Percentiles rank a stretch among this genome's conserved stretches.
phyloP scores from a whole-genome alignment of 805 yeast genomes.

The Wickerhamiella hasegawae region DNA sequence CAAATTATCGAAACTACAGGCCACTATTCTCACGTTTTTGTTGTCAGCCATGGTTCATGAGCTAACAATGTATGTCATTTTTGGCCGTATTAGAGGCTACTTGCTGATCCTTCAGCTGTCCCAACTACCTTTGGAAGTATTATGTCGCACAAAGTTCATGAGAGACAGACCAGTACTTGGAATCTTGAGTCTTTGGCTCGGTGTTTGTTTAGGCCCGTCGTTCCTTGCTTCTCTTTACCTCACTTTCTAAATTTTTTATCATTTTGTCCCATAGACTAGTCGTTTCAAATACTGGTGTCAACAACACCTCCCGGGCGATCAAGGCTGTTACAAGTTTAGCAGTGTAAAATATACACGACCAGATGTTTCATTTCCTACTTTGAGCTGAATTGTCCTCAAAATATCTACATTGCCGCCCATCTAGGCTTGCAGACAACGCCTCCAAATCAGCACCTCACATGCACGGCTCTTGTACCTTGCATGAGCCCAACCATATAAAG shows the following conservation, averaged over 20 bases:
- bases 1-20: conserved; percentile 44
- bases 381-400: too few species aligned
- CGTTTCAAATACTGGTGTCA: too few species aligned
- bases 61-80: conserved; percentile 78
- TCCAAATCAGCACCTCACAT: too few species aligned
- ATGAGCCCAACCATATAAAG: too few species aligned
- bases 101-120: conserved; percentile 71
- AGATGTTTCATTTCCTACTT: too few species aligned
- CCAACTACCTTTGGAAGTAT: conserved; percentile 63
- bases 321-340: conserved; percentile 53
- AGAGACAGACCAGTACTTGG: conserved; percentile 46
- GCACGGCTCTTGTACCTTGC: too few species aligned
- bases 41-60: conserved; percentile 79
- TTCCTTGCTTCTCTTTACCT: conserved; percentile 72
- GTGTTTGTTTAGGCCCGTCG: conserved; percentile 81
- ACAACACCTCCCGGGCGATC: conserved; percentile 46
- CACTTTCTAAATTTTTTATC: conserved; percentile 47
- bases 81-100: conserved; percentile 67
- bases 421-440: too few species aligned
- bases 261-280: too few species aligned
- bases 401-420: too few species aligned
- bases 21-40: conserved; percentile 44
- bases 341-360: too few species aligned
- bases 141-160: conserved; percentile 47
- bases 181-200: conserved; percentile 78